A percentile compares a stretch with the other conserved stretches of the same genome.
phyloP scores from a whole-genome alignment of 768 basidiomycete genomes.

The Holtermannia corniformis region DNA sequence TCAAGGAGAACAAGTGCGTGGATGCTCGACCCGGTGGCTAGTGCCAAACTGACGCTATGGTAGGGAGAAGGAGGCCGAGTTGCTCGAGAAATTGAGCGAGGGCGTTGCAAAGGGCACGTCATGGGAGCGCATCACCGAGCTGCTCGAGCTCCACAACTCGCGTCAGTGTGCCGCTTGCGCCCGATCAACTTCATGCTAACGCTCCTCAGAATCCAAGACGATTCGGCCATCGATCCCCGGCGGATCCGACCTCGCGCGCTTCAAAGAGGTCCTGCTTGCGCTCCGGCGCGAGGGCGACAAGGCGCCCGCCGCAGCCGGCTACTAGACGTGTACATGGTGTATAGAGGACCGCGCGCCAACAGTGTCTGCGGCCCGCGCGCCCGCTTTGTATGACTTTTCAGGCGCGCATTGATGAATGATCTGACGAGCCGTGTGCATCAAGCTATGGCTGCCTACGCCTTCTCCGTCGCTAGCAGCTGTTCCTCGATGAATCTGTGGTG shows the following conservation, averaged over 20 bases:
- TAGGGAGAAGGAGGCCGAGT: slow-evolving; percentile 81
- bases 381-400: neutral
- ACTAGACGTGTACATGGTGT: slow-evolving; percentile 45
- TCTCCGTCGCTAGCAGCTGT: slow-evolving; percentile 45
- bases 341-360: too few relatives aligned
- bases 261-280: slow-evolving; percentile 84
- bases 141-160: slow-evolving; percentile 84
- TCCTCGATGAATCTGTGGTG: slow-evolving; percentile 65
- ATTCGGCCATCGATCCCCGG: slow-evolving; percentile 74
- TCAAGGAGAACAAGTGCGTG: slow-evolving; percentile 88
- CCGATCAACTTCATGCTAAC: neutral
- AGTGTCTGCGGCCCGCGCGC: too few relatives aligned
- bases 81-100: slow-evolving; percentile 59
- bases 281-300: slow-evolving; percentile 80
- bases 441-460: neutral
- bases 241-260: slow-evolving; percentile 77
- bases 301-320: slow-evolving; percentile 88
- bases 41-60: neutral
- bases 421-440: neutral
- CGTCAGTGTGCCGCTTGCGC: slow-evolving; percentile 39
- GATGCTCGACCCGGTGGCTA: too few relatives aligned
- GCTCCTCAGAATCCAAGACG: slow-evolving; percentile 67
- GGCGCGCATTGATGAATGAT: neutral
- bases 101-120: slow-evolving; percentile 81
- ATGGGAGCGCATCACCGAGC: slow-evolving; percentile 84